Evolutionary conservation across 768 basidiomycete genomes (phyloP).

Genomic region (Leccinum aurantiacum): DNA sequence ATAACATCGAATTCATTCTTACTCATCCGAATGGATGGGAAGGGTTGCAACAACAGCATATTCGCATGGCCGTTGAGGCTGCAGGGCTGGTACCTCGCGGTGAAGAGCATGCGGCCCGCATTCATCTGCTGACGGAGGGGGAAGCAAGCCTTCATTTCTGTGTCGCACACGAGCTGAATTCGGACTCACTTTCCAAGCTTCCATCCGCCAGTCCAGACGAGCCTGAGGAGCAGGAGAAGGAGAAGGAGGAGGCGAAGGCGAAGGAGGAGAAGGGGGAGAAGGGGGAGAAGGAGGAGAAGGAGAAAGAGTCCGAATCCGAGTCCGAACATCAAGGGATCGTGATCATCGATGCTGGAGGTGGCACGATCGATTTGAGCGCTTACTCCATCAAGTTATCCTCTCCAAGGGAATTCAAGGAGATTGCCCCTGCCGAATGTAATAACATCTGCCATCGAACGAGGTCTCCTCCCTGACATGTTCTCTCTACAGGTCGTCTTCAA

Average conservation of each 20-base stretch:
- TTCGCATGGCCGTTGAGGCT: conserved; percentile 25
- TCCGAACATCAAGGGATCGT: conserved; percentile 38
- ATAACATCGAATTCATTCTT: conserved; percentile 23
- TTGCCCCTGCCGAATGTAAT: conserved; percentile 35
- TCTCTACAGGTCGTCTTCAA: conserved; percentile 38
- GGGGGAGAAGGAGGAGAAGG: background rate
- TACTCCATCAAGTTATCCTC: conserved; percentile 29
- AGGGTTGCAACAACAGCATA: conserved; percentile 29
- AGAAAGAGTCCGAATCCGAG: conserved; percentile 31
- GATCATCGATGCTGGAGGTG: conserved; percentile 46
- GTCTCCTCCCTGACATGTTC: background rate
- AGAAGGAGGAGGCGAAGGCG: too few species aligned
- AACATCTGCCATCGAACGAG: background rate
- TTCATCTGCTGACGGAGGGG: conserved; percentile 29
- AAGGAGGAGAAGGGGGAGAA: too few species aligned
- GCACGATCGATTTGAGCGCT: conserved; percentile 41
- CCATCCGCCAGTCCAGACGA: conserved; percentile 4
- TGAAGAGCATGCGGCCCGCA: conserved; percentile 12
- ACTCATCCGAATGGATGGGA: conserved; percentile 37
- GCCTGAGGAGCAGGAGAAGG: background rate
- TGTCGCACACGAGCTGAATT: conserved; percentile 41
- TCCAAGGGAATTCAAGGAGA: conserved; percentile 32
- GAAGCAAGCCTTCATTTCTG: conserved; percentile 37
- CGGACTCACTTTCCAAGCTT: conserved; percentile 22
- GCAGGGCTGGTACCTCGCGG: conserved; percentile 24